Evolutionary conservation across 768 basidiomycete genomes (phyloP), one percentile per base, ranked within the genome.

Genomic region (Ramaria sp.): DNA sequence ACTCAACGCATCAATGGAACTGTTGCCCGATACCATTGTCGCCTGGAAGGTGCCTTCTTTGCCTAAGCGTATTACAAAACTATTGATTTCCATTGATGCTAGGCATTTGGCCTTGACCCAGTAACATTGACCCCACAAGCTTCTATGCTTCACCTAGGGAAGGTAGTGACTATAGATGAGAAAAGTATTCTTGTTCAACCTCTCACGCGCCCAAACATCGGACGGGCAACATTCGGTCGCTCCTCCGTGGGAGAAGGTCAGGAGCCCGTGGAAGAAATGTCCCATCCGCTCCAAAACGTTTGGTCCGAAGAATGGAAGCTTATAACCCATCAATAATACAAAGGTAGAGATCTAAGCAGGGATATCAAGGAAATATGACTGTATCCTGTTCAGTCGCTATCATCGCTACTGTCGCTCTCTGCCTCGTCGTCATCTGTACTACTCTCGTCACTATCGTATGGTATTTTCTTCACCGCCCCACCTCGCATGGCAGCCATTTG

Each of bases 401-500:
- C 76, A 59, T 78, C 79, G 61, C 76, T 75, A 57, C 72, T 73
- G 25, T 67, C 68, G 52, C 68, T 68, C 37, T 58, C 66, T 47
- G 63, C 62, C 49, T 74, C 67, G 43, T 78, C 77, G 51, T 77
- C 78, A 45, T 75, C 75, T 39, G 71, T 73, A 41, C 66, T 69
- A 36, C 73, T 72, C 45, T 75, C 78, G 39, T 78, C 80, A 20
- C 63, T 77, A 28, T 67, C 71, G 15, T 56, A 67, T 25, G 57
- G 55, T 20, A 62, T 68, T 63, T 80, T 84, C 77, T 91, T 96
- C 57, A 95, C 90, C 18, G 78, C 61, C 3, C 83, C 87, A 3
- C 94, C 94, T 42, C 88, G 82, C 90, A 99, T 91, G 42, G 83
- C 82, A 5, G 94, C 93, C 90, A 98, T 95, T 73, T 99, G 96